Evolutionary conservation across 306 rosid species (phyloP), one percentile per base, ranked within the genome.

Genomic region (Sphenostylis stenocarpa): DNA sequence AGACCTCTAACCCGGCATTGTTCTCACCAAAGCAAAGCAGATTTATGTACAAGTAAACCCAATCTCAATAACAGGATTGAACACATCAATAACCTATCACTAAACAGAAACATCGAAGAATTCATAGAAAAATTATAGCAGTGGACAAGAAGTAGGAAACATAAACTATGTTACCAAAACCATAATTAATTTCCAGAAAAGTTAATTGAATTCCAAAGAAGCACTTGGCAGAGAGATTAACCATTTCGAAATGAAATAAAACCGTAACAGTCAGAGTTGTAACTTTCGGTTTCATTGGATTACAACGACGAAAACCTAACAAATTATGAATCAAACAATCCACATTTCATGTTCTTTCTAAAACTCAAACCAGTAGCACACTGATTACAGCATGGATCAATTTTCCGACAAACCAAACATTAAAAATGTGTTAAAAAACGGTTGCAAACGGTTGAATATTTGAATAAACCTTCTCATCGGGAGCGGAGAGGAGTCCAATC

Each of bases 381-480:
- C 43, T 53, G 20, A 51, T 20, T 34, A 28, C 33, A 74, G 41
- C 44, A 24, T 28, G 38, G 9, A 20, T 20, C 63, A 49, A 70
- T 44, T 68, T 57, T 72, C 72, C 15, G 3, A 19, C n/a, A 62
- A 62, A 43, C 48, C 58, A 65, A 70, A 73, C 6, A 77, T 16
- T 8, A 45, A 29, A 28, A 6, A 5, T 41, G 28, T 23, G 4
- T 17, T 8, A 48, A 31, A 48, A 64, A 62, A 67, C 51, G 23
- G 62, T 70, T 53, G 15, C n/a, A 45, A 80, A 16, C 43, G 31
- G 56, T 31, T 47, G 65, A 57, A 75, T 41, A 44, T 48, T 31
- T 39, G 65, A 67, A 79, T 67, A 75, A 13, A 90, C 99, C 99
- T 92, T 95, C 58, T 73, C 96, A 43, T 95, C 84, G 21, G 81